A percentile compares a stretch with the other conserved stretches of the same genome.
Evolutionary conservation across 2,329 filamentous ascomycete species (phyloP).

Genomic region (Penicillium hordei): DNA sequence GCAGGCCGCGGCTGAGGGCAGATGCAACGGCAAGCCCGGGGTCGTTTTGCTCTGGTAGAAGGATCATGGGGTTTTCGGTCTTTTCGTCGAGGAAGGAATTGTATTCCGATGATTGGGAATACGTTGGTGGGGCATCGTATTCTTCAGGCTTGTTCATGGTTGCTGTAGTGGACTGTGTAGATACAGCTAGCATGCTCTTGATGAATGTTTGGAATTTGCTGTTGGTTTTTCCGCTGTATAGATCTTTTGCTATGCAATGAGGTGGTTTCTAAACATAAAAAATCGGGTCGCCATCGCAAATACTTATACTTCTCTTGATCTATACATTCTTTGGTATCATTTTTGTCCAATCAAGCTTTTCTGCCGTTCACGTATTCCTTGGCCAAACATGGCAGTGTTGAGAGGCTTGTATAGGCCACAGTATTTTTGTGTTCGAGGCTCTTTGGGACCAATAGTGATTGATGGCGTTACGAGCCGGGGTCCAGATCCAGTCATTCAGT

Average conservation of each 20-base stretch:
- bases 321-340: background rate
- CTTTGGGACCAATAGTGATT: background rate
- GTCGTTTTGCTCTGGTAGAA: conserved; percentile 14
- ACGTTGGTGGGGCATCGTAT: conserved; percentile 11
- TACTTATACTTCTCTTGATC: background rate
- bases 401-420: background rate
- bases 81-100: conserved; percentile 6
- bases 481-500: background rate
- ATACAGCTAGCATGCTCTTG: background rate
- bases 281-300: background rate
- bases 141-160: background rate
- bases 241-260: background rate
- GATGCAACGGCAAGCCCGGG: conserved; percentile 22
- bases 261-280: background rate
- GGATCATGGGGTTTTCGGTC: conserved; percentile 11
- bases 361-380: background rate
- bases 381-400: background rate
- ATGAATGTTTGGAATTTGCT: background rate
- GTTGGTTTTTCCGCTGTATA: background rate
- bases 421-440: background rate
- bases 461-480: background rate
- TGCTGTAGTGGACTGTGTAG: background rate
- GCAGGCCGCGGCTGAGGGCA: conserved; percentile 28
- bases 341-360: background rate
- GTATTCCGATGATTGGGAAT: conserved; percentile 3